A percentile compares a stretch with the other conserved stretches of the same genome.
Evolutionary conservation across 768 basidiomycete species (phyloP).

Genomic region (Naganishia vishniacii): DNA sequence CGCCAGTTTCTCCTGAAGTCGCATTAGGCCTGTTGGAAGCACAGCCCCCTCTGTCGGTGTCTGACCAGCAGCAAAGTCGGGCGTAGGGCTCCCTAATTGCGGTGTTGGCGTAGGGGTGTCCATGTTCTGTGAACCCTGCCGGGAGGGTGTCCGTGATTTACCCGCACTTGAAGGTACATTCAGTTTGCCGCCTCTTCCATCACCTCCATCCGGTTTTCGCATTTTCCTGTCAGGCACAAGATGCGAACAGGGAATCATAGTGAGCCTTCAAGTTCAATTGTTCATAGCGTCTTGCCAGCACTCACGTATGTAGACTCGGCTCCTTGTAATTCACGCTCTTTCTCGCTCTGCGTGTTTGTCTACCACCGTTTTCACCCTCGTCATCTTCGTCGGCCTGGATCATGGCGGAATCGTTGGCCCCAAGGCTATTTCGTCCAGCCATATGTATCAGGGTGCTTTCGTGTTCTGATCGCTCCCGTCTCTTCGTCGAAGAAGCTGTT

Average conservation of each 20-base stretch:
- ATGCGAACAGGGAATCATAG: no score
- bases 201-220: constrained; percentile 40
- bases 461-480: constrained; percentile 8
- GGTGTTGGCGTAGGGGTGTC: constrained; percentile 5
- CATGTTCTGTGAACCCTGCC: constrained; percentile 7
- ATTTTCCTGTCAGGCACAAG: constrained; percentile 37
- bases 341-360: constrained; percentile 32
- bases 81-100: neutral
- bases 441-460: constrained; percentile 24
- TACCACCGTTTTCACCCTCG: constrained; percentile 28
- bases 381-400: constrained; percentile 1
- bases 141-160: constrained; percentile 17
- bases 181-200: constrained; percentile 4
- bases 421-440: constrained; percentile 19
- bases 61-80: neutral
- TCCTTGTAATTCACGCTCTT: constrained; percentile 47
- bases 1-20: constrained; percentile 16
- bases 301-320: constrained; percentile 43
- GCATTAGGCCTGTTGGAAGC: constrained; percentile 3
- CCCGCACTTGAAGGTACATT: neutral
- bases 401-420: neutral
- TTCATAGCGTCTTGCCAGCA: neutral
- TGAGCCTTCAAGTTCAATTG: neutral
- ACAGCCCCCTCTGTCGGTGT: neutral
- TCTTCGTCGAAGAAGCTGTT: constrained; percentile 2